A percentile compares a stretch with the other conserved stretches of the same genome.
Evolutionary conservation across 371 early-diverging fungal genomes (phyloP).

Genomic region (Capillidium rhysosporum): DNA sequence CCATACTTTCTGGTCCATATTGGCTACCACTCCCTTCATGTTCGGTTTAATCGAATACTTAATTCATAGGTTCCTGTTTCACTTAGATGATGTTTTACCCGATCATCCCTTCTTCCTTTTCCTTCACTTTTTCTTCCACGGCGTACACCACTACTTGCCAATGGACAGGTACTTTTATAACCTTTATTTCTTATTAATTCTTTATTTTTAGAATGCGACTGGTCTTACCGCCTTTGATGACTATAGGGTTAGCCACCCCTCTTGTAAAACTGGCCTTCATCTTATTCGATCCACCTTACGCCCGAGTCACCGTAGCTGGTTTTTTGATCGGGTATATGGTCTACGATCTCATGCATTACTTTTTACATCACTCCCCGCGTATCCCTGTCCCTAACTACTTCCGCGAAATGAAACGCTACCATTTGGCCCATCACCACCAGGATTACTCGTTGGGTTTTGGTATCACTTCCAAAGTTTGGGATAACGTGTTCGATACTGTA

Average conservation of each 20-base stretch:
- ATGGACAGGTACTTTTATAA: constrained; percentile 42
- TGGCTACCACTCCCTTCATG: constrained; percentile 14
- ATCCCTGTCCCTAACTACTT: constrained; percentile 29
- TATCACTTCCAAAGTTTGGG: constrained; percentile 85
- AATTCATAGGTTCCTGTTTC: constrained; percentile 85
- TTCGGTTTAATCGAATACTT: constrained; percentile 74
- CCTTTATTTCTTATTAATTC: too few relatives aligned
- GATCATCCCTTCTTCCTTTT: constrained; percentile 52
- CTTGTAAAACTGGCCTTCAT: constrained; percentile 25
- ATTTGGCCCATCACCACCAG: constrained; percentile 88
- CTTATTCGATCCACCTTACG: constrained; percentile 24
- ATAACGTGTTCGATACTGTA: constrained; percentile 57
- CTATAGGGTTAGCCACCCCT: constrained; percentile 42
- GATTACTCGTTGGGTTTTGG: constrained; percentile 71
- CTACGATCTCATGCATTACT: constrained; percentile 87
- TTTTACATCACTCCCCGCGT: constrained; percentile 69
- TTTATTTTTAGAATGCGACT: constrained; percentile 41
- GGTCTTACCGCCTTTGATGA: constrained; percentile 91
- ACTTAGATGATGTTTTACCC: constrained; percentile 68
- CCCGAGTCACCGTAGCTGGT: constrained; percentile 48
- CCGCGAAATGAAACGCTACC: constrained; percentile 75
- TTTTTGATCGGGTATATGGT: constrained; percentile 60
- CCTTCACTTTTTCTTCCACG: constrained; percentile 76
- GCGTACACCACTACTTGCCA: constrained; percentile 88
- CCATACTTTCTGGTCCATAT: background rate